phyloP scores from a whole-genome alignment of 176 grass and related monocot species.

The Cenchrus fungigraminus region DNA sequence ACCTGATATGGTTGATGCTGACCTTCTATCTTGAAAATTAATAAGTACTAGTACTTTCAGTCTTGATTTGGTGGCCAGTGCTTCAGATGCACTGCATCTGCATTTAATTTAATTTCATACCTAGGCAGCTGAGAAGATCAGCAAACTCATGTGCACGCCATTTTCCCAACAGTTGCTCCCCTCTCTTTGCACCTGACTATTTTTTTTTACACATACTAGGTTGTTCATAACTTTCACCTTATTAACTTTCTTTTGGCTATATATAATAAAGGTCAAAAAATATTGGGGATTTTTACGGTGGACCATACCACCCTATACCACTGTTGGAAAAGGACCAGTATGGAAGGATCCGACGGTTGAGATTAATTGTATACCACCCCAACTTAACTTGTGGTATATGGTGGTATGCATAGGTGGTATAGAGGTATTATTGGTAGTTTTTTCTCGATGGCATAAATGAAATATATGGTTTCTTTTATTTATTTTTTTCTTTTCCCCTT shows the following conservation, averaged over 20 bases:
- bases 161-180: neutral
- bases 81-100: conserved; percentile 40
- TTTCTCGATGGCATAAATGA: too few relatives aligned
- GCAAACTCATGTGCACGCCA: neutral
- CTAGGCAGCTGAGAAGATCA: neutral
- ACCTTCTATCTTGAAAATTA: conserved; percentile 38
- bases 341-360: too few relatives aligned
- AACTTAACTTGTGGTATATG: too few relatives aligned
- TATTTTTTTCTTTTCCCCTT: too few relatives aligned
- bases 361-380: too few relatives aligned
- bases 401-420: too few relatives aligned
- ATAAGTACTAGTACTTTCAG: conserved; percentile 16
- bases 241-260: neutral
- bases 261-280: too few relatives aligned
- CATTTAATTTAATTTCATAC: conserved; percentile 27
- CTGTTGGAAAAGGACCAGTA: too few relatives aligned
- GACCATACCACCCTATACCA: too few relatives aligned
- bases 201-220: neutral
- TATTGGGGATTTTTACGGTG: too few relatives aligned
- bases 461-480: too few relatives aligned
- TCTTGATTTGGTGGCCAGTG: conserved; percentile 21
- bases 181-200: neutral
- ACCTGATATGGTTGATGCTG: conserved; percentile 28
- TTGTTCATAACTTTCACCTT: neutral
- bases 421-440: too few relatives aligned